These are phyloP conservation scores for Yamadazyma taylorii DNA, from an alignment of 1,139 yeast genomes.

Conservation along the genomic window DNA sequence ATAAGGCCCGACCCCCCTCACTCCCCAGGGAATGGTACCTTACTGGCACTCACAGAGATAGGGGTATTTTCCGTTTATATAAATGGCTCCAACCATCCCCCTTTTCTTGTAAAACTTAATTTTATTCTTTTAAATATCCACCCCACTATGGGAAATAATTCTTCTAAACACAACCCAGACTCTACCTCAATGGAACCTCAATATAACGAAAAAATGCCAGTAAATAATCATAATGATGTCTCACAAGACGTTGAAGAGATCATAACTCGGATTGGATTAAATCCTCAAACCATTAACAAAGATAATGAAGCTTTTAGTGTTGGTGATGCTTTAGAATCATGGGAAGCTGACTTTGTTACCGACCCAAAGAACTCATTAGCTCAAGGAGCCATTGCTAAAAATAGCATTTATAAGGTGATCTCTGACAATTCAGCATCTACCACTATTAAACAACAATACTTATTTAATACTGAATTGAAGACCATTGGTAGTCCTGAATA, in stretches of 20 bases:
- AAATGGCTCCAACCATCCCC: not conserved
- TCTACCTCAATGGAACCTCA: not conserved
- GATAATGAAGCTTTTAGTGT: not conserved
- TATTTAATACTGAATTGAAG: conserved; percentile 61
- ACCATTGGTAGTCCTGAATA: conserved; percentile 62
- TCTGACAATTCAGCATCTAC: conserved; percentile 23
- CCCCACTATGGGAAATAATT: not conserved
- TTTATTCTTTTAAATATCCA: not conserved
- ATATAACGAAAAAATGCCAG: conserved; percentile 1
- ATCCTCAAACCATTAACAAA: no score
- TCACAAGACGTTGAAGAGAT: no score
- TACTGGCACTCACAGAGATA: not conserved
- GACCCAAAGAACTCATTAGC: conserved; percentile 61
- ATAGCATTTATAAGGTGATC: conserved; percentile 47
- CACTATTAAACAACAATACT: conserved; percentile 39
- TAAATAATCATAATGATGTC: not conserved
- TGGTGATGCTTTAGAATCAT: conserved; percentile 31
- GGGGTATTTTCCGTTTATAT: not conserved
- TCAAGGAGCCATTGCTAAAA: conserved; percentile 56
- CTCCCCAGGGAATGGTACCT: not conserved
- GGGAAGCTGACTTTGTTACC: conserved; percentile 51
- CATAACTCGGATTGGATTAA: no score
- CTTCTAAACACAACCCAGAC: not conserved
- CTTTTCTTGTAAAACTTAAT: not conserved
- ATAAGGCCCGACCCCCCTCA: not conserved